Percentiles rank a stretch among this genome's conserved stretches.
Conservation (phyloP, 768 basidiomycete species). For the Boletellus emodensis region DNA sequence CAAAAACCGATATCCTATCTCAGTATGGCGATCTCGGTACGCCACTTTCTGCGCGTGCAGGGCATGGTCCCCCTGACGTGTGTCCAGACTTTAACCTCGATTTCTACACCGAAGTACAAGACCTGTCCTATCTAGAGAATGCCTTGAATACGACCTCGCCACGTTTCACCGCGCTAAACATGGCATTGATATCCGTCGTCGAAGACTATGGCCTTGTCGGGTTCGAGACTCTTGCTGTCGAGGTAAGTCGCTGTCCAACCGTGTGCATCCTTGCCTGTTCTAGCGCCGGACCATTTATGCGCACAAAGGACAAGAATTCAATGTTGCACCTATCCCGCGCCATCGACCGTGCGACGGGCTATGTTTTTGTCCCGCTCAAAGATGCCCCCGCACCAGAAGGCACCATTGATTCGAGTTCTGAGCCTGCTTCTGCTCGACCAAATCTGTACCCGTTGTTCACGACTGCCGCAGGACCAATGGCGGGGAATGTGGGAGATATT, state of each 20-base stretch:
- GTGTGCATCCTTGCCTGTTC: neutral
- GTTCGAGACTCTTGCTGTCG: constrained; percentile 95
- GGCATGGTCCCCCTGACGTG: constrained; percentile 1
- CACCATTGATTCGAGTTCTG: constrained; percentile 26
- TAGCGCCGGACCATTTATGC: neutral
- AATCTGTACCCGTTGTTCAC: constrained; percentile 69
- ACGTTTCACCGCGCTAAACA: constrained; percentile 75
- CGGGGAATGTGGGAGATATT: constrained; percentile 63
- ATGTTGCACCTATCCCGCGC: constrained; percentile 84
- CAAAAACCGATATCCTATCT: constrained; percentile 88
- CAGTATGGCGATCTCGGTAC: constrained; percentile 89
- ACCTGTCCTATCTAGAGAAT: constrained; percentile 83
- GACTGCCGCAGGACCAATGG: constrained; percentile 53
- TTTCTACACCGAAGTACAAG: constrained; percentile 97
- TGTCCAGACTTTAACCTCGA: constrained; percentile 89
- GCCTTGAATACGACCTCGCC: constrained; percentile 62
- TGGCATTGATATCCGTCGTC: constrained; percentile 87
- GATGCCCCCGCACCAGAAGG: constrained; percentile 31
- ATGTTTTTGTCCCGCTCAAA: constrained; percentile 72
- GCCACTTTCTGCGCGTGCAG: constrained; percentile 16
- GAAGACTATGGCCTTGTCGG: constrained; percentile 92
- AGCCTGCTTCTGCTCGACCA: constrained; percentile 44
- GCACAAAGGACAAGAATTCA: constrained; percentile 78
- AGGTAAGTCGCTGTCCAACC: constrained; percentile 46
- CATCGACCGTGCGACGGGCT: constrained; percentile 91